These are phyloP conservation scores for Lavandula angustifolia DNA, from an alignment of 257 asterid species.

Conservation along the genomic window DNA sequence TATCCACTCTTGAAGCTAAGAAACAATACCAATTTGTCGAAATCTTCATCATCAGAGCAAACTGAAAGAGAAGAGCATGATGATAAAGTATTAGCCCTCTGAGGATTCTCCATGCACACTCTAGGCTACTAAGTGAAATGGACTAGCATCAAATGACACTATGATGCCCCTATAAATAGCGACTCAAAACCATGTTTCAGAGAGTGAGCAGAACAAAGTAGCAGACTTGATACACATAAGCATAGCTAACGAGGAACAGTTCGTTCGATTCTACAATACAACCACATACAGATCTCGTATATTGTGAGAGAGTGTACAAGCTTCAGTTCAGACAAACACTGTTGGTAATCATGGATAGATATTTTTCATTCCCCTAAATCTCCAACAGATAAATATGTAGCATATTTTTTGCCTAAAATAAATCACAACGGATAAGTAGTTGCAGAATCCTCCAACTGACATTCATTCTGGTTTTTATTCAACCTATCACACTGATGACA, in stretches of 20 bases:
- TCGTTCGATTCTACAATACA: not conserved
- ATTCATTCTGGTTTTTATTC: not conserved
- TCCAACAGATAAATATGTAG: not conserved
- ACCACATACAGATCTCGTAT: not conserved
- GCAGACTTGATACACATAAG: not conserved
- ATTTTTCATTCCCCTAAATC: no score
- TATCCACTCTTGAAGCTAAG: constrained; percentile 21
- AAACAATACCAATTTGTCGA: constrained; percentile 19
- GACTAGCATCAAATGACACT: no score
- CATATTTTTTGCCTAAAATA: no score
- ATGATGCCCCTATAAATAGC: not conserved
- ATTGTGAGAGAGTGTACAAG: not conserved
- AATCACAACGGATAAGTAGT: no score
- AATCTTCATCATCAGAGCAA: constrained; percentile 16
- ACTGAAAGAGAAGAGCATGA: constrained; percentile 22
- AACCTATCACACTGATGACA: not conserved
- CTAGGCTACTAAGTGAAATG: no score
- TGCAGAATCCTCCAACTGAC: not conserved
- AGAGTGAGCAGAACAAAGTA: not conserved
- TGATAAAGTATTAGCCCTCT: not conserved
- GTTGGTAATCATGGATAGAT: not conserved
- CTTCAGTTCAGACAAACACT: not conserved
- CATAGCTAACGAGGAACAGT: not conserved
- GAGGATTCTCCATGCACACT: not conserved
- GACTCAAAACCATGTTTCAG: not conserved